phyloP scores from a whole-genome alignment of 2,329 filamentous ascomycete species.

The Cryoendolithus antarcticus region DNA sequence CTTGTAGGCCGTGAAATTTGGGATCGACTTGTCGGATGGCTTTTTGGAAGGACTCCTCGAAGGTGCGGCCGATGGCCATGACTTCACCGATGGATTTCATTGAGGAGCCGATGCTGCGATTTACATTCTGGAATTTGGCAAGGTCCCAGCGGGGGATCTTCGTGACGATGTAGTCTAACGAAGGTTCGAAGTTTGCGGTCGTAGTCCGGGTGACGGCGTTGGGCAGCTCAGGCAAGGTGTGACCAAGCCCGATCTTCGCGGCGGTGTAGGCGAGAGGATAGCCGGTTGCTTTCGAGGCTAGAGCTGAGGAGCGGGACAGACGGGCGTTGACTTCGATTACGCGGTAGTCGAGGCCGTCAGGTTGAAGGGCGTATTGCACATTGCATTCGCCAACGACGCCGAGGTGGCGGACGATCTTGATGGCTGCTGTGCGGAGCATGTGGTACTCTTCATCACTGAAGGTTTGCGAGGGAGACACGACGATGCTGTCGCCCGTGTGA shows the following conservation, averaged over 20 bases:
- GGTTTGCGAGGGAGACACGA: constrained; percentile 93
- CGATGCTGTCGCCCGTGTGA: constrained; percentile 95
- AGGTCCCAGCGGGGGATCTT: constrained; percentile 99
- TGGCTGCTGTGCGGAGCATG: constrained; percentile 92
- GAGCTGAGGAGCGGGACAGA: constrained; percentile 84
- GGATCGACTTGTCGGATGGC: constrained; percentile 92
- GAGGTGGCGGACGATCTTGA: constrained; percentile 93
- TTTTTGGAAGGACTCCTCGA: constrained; percentile 97
- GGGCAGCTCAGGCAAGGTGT: constrained; percentile 89
- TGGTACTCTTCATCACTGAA: constrained; percentile 97
- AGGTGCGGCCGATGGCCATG: constrained; percentile 93
- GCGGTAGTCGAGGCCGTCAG: constrained; percentile 90
- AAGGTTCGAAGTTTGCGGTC: constrained; percentile 96
- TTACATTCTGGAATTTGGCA: constrained; percentile 97
- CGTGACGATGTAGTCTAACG: constrained; percentile 93
- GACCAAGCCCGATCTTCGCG: constrained; percentile 87
- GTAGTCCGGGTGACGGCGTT: constrained; percentile 94
- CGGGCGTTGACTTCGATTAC: constrained; percentile 98
- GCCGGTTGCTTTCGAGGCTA: constrained; percentile 93
- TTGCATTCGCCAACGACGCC: constrained; percentile 98
- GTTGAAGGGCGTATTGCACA: constrained; percentile 95
- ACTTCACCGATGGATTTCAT: constrained; percentile 99
- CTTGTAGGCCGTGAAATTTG: constrained; percentile 84
- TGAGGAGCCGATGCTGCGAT: constrained; percentile 86
- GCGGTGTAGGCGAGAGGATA: constrained; percentile 95